A percentile compares a stretch with the other conserved stretches of the same genome.
Evolutionary conservation across 768 basidiomycete species (phyloP).

Genomic region (Kwoniella bestiolae): DNA sequence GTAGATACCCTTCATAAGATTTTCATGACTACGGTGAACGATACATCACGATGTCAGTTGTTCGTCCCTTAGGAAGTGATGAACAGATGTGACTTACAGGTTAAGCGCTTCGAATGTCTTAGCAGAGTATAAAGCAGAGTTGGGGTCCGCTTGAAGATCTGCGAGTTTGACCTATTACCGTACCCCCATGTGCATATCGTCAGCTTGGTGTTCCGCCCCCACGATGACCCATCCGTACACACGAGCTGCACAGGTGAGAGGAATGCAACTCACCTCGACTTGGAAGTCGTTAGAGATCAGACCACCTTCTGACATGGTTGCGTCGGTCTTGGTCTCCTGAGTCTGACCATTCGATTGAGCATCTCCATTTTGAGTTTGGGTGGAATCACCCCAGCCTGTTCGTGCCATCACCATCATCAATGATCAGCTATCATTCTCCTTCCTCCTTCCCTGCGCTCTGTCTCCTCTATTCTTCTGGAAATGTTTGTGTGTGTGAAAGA

Average conservation of each 20-base stretch:
- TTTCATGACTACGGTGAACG: slow-evolving; percentile 73
- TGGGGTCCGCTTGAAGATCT: slow-evolving; percentile 91
- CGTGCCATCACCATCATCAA: background rate
- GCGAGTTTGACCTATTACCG: slow-evolving; percentile 81
- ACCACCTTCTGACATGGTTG: slow-evolving; percentile 28
- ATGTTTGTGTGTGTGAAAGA: too few relatives aligned
- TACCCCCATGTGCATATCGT: background rate
- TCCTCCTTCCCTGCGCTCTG: slow-evolving; percentile 12
- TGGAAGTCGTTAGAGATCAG: slow-evolving; percentile 46
- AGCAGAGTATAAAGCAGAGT: slow-evolving; percentile 91
- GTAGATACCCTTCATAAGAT: slow-evolving; percentile 91
- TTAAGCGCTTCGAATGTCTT: slow-evolving; percentile 96
- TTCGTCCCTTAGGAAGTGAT: background rate
- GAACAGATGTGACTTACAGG: slow-evolving; percentile 64
- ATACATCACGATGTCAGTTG: slow-evolving; percentile 5
- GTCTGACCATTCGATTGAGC: background rate
- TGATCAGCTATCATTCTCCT: background rate
- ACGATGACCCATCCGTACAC: too few relatives aligned
- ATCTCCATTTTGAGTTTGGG: slow-evolving; percentile 3
- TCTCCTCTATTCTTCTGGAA: too few relatives aligned
- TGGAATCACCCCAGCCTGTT: slow-evolving; percentile 33
- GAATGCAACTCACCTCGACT: slow-evolving; percentile 38
- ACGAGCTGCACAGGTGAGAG: background rate
- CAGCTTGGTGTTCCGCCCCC: slow-evolving; percentile 6
- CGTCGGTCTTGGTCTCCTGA: slow-evolving; percentile 13